Percentiles rank a stretch among this genome's conserved stretches.
Evolutionary conservation across 2,329 filamentous ascomycete genomes (phyloP).

Genomic region (Graphilbum ipis-grandicollis): DNA sequence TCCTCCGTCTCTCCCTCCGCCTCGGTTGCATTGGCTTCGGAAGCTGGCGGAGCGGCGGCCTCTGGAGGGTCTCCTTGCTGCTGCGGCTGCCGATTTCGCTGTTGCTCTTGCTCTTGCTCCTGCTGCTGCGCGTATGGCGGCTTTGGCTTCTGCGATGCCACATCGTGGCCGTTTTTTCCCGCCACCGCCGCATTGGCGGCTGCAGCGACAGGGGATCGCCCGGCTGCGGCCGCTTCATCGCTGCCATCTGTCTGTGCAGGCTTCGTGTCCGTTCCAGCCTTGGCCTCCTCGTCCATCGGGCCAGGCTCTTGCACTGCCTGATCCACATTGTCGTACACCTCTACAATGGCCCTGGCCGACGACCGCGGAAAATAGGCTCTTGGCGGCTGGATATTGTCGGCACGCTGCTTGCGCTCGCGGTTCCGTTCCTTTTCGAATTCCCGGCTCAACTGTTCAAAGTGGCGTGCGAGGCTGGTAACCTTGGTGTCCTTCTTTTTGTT

Average conservation of each 20-base stretch:
- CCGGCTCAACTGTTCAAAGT: slow-evolving; percentile 90
- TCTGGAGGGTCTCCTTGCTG: slow-evolving; percentile 13
- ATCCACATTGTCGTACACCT: slow-evolving; percentile 86
- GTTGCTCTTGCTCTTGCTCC: slow-evolving; percentile 13
- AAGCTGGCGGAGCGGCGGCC: slow-evolving; percentile 5
- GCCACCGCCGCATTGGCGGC: no score
- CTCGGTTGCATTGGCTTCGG: no score
- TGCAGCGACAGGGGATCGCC: no score
- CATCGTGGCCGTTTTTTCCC: no score
- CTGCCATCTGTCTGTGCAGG: no score
- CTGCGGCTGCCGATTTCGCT: not conserved
- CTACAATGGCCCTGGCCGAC: slow-evolving; percentile 86
- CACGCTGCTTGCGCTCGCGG: slow-evolving; percentile 65
- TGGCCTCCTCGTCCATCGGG: slow-evolving; percentile 42
- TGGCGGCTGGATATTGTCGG: slow-evolving; percentile 51
- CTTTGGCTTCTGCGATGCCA: not conserved
- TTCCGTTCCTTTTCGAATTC: slow-evolving; percentile 93
- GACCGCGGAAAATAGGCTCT: slow-evolving; percentile 71
- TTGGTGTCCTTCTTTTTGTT: slow-evolving; percentile 58
- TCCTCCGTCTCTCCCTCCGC: not conserved
- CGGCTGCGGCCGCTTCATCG: no score
- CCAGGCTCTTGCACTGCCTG: slow-evolving; percentile 77
- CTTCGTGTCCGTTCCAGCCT: slow-evolving; percentile 16
- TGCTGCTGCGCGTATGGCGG: not conserved
- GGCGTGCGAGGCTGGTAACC: slow-evolving; percentile 81